phyloP scores from a whole-genome alignment of 805 yeast genomes.

The Candida ulmi region DNA sequence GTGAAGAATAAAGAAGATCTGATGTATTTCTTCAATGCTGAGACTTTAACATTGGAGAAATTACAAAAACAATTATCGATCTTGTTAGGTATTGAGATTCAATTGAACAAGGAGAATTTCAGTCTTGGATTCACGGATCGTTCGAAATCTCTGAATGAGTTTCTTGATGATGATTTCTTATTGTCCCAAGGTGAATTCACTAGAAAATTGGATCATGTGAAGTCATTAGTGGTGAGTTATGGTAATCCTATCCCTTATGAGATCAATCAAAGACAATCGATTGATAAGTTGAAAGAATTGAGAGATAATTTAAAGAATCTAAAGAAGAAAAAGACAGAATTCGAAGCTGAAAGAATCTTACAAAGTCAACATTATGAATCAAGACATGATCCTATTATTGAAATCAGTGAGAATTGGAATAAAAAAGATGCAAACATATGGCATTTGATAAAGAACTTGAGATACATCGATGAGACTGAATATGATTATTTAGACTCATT shows the following conservation, averaged over 20 bases:
- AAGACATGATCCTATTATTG: conserved; percentile 18
- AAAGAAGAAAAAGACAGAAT: neutral
- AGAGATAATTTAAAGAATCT: conserved; percentile 3
- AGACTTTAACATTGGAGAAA: neutral
- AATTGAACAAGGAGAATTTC: conserved; percentile 5
- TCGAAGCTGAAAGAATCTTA: conserved; percentile 3
- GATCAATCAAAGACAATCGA: conserved; percentile 14
- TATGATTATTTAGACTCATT: conserved; percentile 3
- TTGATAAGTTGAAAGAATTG: conserved; percentile 6
- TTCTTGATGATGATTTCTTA: conserved; percentile 3
- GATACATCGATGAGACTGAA: conserved; percentile 4
- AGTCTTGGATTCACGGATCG: conserved; percentile 8
- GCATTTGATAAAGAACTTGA: conserved; percentile 13
- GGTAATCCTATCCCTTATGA: conserved; percentile 11
- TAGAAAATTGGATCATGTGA: conserved; percentile 12
- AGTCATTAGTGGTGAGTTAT: conserved; percentile 8
- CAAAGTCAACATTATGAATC: conserved; percentile 13
- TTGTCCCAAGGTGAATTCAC: conserved; percentile 14
- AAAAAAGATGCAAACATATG: conserved; percentile 13
- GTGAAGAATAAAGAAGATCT: neutral
- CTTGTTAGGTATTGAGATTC: conserved; percentile 6
- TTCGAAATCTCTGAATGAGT: conserved; percentile 9
- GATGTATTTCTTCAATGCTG: conserved; percentile 3
- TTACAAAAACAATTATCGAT: conserved; percentile 2
- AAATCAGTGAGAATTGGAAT: conserved; percentile 17